Evolutionary conservation across 2,329 filamentous ascomycete genomes (phyloP), one percentile per base, ranked within the genome.

Genomic region (Xylariomycetidae sp.): DNA sequence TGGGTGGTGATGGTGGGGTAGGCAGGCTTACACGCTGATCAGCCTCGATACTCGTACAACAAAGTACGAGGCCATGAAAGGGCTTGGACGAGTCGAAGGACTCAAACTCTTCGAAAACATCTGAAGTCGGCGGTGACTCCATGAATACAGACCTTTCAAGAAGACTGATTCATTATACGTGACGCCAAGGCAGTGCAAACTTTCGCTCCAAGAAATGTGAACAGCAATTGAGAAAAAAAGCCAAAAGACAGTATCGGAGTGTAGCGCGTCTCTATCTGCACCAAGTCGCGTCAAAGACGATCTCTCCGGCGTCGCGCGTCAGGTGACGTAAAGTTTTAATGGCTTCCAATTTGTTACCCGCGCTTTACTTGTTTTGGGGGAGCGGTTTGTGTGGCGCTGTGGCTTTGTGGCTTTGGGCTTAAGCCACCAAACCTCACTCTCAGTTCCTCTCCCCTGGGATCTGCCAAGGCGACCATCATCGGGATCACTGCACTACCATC

Each of bases 31-130:
- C 88, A 59, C 87, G 77, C 54, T 83, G 72, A 53, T 94, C 87
- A 37, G 84, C 77, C 34, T 82, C 71, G 46, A 95, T 82, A 49
- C 84, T 88, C 31, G 88, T 95, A 64, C 87, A 94, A 70, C 88
- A 95, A 48, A 95, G 71, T 41, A 92, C 76, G 33, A 87, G 74
- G 48, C 84, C 83, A 43, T 69, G 68, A 47, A 89, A 74, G 33
- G 85, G 82, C 43, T 70, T 68, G 30, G 80, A 70, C 39, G 72
- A 66, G 60, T 82, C 77, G 61, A 73, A 48, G 5, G 36, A 23
- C 36, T 41, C 38, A 6, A 33, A 23, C 36, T 41, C 38, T 27
- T 25, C 29, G 28, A 25, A 37, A 37, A 34, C 38, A 11, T 45
- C 43, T 10, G 46, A 44, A 8, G 42, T 37, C 12, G 45, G 50